Evolutionary conservation across 768 basidiomycete genomes (phyloP).

Genomic region (Lactarius psammicola): DNA sequence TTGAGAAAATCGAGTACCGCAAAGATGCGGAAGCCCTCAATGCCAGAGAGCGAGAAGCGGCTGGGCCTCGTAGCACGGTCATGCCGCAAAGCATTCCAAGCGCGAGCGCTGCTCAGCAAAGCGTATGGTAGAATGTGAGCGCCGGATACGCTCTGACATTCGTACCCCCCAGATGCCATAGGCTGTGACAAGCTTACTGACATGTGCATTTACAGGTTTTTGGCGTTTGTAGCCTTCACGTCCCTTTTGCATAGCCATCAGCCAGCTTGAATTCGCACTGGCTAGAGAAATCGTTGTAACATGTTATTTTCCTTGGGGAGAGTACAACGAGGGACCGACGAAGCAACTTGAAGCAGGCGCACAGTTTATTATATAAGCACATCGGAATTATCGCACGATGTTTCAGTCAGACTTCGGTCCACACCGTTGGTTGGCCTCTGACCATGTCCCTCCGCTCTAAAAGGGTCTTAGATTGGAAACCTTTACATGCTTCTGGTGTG

Average conservation of each 20-base stretch:
- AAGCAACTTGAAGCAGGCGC: no score
- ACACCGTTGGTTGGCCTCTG: neutral
- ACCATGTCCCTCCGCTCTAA: neutral
- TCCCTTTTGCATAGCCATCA: neutral
- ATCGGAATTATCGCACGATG: neutral
- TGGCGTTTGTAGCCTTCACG: neutral
- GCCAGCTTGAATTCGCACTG: neutral
- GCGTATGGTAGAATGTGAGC: conserved; percentile 35
- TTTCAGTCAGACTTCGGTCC: neutral
- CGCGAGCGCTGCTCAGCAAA: conserved; percentile 38
- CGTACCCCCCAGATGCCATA: neutral
- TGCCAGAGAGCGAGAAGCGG: conserved; percentile 34
- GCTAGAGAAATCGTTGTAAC: neutral
- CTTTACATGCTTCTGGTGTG: neutral
- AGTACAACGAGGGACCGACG: neutral
- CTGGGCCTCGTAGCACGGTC: conserved; percentile 43
- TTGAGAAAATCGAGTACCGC: conserved; percentile 85
- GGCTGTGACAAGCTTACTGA: neutral
- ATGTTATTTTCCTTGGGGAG: neutral
- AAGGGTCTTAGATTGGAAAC: neutral
- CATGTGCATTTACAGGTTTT: neutral
- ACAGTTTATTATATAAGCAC: neutral
- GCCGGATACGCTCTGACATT: neutral
- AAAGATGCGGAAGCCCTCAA: conserved; percentile 52
- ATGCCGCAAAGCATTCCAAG: conserved; percentile 53